Percentiles rank a stretch among this genome's conserved stretches.
Evolutionary conservation across 2,329 filamentous ascomycete species (phyloP).

Genomic region (Domatiomyces catenatus): DNA sequence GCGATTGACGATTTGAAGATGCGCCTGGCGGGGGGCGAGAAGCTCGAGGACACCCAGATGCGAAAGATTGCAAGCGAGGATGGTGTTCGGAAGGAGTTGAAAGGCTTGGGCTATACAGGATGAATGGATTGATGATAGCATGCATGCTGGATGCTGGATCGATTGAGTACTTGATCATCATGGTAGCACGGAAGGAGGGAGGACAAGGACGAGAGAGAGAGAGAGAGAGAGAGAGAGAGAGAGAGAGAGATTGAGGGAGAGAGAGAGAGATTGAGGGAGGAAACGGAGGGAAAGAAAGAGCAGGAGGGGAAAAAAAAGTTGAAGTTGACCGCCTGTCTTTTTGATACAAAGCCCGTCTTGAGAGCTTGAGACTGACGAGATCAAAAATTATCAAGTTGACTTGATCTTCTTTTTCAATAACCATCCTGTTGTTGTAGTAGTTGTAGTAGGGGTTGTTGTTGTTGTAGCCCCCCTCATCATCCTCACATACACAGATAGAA

Average conservation of each 20-base stretch:
- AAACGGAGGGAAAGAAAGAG: too few relatives aligned
- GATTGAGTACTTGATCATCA: background rate
- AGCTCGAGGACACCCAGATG: slow-evolving; percentile 93
- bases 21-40: slow-evolving; percentile 84
- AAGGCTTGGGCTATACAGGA: slow-evolving; percentile 37
- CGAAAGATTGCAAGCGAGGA: slow-evolving; percentile 93
- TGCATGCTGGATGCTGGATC: background rate
- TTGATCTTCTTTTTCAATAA: too few relatives aligned
- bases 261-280: background rate
- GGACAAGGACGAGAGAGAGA: background rate
- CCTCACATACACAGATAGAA: too few relatives aligned
- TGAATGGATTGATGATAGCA: too few relatives aligned
- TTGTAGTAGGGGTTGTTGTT: too few relatives aligned
- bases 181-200: background rate
- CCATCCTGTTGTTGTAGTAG: too few relatives aligned
- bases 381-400: too few relatives aligned
- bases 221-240: background rate
- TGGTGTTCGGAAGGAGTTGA: slow-evolving; percentile 68
- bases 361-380: too few relatives aligned
- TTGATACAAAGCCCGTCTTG: too few relatives aligned
- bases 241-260: background rate
- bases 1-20: slow-evolving; percentile 98
- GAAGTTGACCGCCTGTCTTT: too few relatives aligned
- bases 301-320: too few relatives aligned
- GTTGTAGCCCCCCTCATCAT: too few relatives aligned